A percentile compares a stretch with the other conserved stretches of the same genome.
phyloP scores from a whole-genome alignment of 202 grass and related monocot species.

The Tripidium arundinaceum region DNA sequence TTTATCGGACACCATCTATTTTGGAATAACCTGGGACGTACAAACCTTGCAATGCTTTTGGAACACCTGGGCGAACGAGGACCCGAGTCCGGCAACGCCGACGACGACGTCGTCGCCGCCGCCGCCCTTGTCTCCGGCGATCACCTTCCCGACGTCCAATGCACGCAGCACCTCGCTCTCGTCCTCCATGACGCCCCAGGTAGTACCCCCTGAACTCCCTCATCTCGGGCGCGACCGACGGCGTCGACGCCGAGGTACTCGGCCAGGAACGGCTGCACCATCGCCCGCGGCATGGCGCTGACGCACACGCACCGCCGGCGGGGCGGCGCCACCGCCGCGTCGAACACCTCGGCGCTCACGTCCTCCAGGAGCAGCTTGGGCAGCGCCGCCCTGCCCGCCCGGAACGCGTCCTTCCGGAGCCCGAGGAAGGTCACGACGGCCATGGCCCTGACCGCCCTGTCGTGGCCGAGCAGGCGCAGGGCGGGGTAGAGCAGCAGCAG shows the following conservation, averaged over 20 bases:
- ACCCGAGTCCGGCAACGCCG: conserved; percentile 21
- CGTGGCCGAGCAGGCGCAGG: conserved; percentile 43
- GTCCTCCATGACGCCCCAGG: conserved; percentile 51
- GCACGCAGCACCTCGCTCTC: conserved; percentile 7
- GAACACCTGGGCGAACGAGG: conserved; percentile 22
- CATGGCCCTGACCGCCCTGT: conserved; percentile 44
- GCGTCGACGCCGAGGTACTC: conserved; percentile 67
- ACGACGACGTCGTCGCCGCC: not conserved
- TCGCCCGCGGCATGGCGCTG: conserved; percentile 63
- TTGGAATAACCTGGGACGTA: not conserved
- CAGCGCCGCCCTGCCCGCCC: conserved; percentile 50
- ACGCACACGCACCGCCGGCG: conserved; percentile 48
- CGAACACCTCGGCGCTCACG: conserved; percentile 67
- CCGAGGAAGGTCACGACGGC: conserved; percentile 54
- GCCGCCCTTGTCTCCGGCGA: not conserved
- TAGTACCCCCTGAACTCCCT: conserved; percentile 53
- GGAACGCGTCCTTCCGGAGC: conserved; percentile 43
- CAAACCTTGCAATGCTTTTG: conserved; percentile 46
- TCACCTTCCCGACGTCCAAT: not conserved
- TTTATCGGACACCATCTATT: not conserved
- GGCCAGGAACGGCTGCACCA: conserved; percentile 65
- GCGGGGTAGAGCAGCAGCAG: conserved; percentile 61
- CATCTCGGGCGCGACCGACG: conserved; percentile 61
- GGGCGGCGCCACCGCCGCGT: conserved; percentile 14
- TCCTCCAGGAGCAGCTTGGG: conserved; percentile 65